Evolutionary conservation across 306 rosid species (phyloP).

Genomic region (Gastrolobium bilobum): DNA sequence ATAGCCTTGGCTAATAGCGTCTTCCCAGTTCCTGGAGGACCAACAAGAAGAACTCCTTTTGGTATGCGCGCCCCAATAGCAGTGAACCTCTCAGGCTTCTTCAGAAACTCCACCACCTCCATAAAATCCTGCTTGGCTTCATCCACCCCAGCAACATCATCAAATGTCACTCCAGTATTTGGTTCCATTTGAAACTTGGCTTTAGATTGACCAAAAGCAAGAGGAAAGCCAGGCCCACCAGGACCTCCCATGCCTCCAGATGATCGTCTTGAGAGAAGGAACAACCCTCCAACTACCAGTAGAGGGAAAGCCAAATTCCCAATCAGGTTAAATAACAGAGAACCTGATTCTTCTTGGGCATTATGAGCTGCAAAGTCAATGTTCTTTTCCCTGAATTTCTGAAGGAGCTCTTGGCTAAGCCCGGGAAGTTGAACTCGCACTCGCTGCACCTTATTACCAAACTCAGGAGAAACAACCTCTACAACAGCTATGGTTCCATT

Average conservation of each 20-base stretch:
- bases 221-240: constrained; percentile 92
- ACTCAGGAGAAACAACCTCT: constrained; percentile 93
- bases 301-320: constrained; percentile 96
- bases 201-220: constrained; percentile 91
- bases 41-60: constrained; percentile 97
- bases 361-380: constrained; percentile 98
- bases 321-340: constrained; percentile 79
- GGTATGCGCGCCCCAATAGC: constrained; percentile 99
- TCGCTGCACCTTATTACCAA: constrained; percentile 89
- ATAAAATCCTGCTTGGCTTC: constrained; percentile 99
- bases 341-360: constrained; percentile 97
- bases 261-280: constrained; percentile 92
- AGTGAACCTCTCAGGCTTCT: constrained; percentile 98
- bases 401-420: constrained; percentile 94
- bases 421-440: constrained; percentile 98
- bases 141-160: constrained; percentile 99
- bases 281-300: constrained; percentile 89
- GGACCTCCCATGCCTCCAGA: constrained; percentile 99
- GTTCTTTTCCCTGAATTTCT: constrained; percentile 95
- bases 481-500: constrained; percentile 93
- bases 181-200: constrained; percentile 99
- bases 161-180: constrained; percentile 96
- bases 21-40: constrained; percentile 99
- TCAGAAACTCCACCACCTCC: constrained; percentile 97
- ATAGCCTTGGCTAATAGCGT: constrained; percentile 95